phyloP scores from a whole-genome alignment of 805 yeast species.

The Scheffersomyces spartinae region DNA sequence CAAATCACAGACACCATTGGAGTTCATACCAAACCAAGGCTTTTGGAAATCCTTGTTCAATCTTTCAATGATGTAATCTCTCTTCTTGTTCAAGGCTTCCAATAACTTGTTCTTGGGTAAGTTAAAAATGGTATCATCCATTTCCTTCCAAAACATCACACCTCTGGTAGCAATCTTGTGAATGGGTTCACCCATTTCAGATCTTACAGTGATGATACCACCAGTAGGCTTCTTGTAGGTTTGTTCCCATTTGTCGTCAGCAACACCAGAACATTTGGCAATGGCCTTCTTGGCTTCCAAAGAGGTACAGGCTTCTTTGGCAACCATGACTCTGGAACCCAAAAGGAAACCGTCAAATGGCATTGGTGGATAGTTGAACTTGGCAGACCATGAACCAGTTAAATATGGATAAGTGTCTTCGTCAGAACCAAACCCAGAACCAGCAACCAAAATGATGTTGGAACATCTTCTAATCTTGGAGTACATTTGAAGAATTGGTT shows the following conservation, averaged over 20 bases:
- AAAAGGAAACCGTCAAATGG: conserved; percentile 96
- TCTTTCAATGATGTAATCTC: conserved; percentile 70
- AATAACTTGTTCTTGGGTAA: conserved; percentile 82
- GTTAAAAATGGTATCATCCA: conserved; percentile 87
- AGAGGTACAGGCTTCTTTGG: conserved; percentile 91
- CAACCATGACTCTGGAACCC: conserved; percentile 96
- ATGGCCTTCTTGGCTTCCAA: conserved; percentile 89
- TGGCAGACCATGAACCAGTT: conserved; percentile 92
- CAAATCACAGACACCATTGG: conserved; percentile 76
- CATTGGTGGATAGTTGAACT: conserved; percentile 91
- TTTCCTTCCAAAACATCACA: conserved; percentile 93
- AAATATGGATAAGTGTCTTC: conserved; percentile 96
- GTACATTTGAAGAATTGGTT: conserved; percentile 93
- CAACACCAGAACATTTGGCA: conserved; percentile 82
- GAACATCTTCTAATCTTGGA: conserved; percentile 83
- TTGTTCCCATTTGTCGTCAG: conserved; percentile 82
- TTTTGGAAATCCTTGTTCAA: conserved; percentile 94
- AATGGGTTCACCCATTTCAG: conserved; percentile 99
- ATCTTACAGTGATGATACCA: conserved; percentile 90
- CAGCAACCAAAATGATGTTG: conserved; percentile 87
- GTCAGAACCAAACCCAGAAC: conserved; percentile 96
- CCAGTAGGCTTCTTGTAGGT: conserved; percentile 94
- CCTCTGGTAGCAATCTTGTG: conserved; percentile 98
- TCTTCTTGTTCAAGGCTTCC: conserved; percentile 73
- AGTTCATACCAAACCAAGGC: conserved; percentile 89